Base-by-base conservation (phyloP, 169 alveolate genomes). In the Plasmodium coatneyi region DNA sequence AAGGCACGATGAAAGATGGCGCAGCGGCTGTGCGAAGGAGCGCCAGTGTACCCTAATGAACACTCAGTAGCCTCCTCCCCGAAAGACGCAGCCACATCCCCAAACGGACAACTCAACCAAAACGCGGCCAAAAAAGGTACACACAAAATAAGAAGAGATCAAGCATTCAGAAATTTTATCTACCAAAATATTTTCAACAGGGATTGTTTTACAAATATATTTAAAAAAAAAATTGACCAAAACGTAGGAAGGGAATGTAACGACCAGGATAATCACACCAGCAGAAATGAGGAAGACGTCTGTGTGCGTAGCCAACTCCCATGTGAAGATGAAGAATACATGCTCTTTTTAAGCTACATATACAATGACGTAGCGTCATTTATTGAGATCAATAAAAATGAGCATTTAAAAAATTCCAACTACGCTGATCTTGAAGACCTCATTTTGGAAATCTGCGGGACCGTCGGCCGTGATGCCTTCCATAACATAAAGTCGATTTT, bases 261-360 rank as follows among this genome's bases (percentile, higher is more conserved):
- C 25, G 16, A n/a, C 3, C 14, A 54, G 22, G 22, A 22, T 79
- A n/a, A 9, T 10, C 7, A n/a, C 9, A 19, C 6, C 19, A 34
- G 3, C 0, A 36, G 80, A 79, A 36, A 80, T 34, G 34, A 41
- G 12, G 76, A 86, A 9, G 34, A 19, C 16, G 80, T 6, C 32
- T 16, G 3, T 46, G 41, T 16, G 36, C 14, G 36, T 43, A 19
- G 22, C 1, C 39, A 78, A 22, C 52, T 22, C 46, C 14, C 16
- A 36, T 71, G 70, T 70, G 92, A 90, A 7, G 84, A 80, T 70
- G 95, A 90, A 7, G 95, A 90, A 39, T 90, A 90, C 36, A 71
- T 90, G 74, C 30, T 90, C 32, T 90, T 90, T 70, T 71, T 90
- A 16, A 90, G 79, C 22, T 90, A 90, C 74, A 81, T 90, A 19